Conservation (phyloP, 371 early-diverging fungal genomes). For the Chytridium lagenaria region DNA sequence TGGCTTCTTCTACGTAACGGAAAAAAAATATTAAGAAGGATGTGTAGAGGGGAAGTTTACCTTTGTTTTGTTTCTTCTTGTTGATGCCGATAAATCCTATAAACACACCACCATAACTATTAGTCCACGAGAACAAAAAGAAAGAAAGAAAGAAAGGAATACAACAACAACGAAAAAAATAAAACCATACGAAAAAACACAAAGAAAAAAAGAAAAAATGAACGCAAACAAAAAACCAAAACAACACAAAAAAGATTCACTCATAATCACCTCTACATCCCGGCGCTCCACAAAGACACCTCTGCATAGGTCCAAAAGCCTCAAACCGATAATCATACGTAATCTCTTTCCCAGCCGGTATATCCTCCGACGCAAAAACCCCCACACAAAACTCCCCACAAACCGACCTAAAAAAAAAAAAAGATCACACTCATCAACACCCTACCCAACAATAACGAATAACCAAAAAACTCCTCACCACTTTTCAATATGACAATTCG, state of each 20-base stretch:
- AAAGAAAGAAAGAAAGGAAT: no score
- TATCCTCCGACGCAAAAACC: conserved; percentile 77
- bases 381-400: conserved; percentile 78
- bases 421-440: not conserved
- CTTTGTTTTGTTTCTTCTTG: conserved; percentile 38
- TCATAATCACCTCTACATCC: conserved; percentile 69
- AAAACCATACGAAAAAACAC: no score
- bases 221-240: not conserved
- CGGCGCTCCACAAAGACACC: conserved; percentile 74
- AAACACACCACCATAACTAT: no score
- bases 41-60: no score
- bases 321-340: conserved; percentile 90
- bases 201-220: not conserved
- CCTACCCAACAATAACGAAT: conserved; percentile 14
- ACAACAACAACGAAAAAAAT: no score
- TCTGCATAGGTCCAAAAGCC: conserved; percentile 68
- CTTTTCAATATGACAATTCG: conserved; percentile 92
- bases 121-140: no score
- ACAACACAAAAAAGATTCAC: conserved; percentile 54
- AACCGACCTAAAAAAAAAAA: conserved; percentile 54
- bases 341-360: conserved; percentile 74
- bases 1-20: no score
- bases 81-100: conserved; percentile 47
- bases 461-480: conserved; percentile 58
- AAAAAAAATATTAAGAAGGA: no score